Base-by-base conservation (phyloP, 2,329 filamentous ascomycete genomes). In the Knoxdaviesia proteae region DNA sequence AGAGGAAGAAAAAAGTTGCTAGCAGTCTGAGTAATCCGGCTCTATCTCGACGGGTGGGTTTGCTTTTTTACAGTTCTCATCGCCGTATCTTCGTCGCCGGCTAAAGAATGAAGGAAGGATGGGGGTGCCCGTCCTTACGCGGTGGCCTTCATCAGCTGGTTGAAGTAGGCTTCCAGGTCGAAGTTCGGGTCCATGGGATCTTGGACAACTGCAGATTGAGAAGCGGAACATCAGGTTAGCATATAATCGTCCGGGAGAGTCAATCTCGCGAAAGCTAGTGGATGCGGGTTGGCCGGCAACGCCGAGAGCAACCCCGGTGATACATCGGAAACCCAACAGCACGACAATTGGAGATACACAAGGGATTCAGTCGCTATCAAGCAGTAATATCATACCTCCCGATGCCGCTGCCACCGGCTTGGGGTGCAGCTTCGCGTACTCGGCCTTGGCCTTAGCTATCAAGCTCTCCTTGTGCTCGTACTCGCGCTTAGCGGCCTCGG, bases 401-500 rank as follows among this genome's bases (percentile, higher is more conserved):
- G 45, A 41, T 39, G n/a, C 40, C 38, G 56, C 43, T 42, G 54
- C 44, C 41, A 56, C 48, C 44, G 57, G 35, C 47, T 61, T 51
- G 40, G 68, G 63, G 55, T 74, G 79, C 54, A 62, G 58, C 75
- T 80, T 90, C 55, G 73, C 69, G 64, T 79, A 98, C 64, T 90
- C 87, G 46, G 77, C 75, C 76, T 92, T 94, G 51, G 90, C 90
- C 65, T 94, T 73, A 56, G 81, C 68, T 69, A 98, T 96, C 69
- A 96, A 71, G 53, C 77, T 74, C 65, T 86, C 74, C 73, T 96
- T 92, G 65, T 84, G 80, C 58, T 87, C 71, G 61, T 88, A 96
- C 61, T 94, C 84, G 58, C 76, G 75, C 63, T 92, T 67, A 54
- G 74, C 71, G 54, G 78, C 74, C 52, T 77, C 69, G 48, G 71